A percentile compares a stretch with the other conserved stretches of the same genome.
phyloP scores from a whole-genome alignment of 148 eudicot species.

The Agrostemma githago region DNA sequence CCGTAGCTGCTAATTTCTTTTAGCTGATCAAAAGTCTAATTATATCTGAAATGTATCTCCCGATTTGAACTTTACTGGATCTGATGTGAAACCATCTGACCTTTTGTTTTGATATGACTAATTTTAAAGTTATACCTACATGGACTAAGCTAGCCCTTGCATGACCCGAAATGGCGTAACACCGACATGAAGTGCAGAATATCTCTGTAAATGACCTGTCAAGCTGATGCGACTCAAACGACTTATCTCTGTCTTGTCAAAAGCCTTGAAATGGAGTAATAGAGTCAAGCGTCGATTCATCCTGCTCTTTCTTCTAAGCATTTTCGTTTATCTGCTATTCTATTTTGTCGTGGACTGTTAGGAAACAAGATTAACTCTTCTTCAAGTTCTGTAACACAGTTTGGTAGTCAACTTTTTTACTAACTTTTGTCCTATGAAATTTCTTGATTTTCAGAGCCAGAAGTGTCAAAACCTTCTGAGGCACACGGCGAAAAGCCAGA shows the following conservation, averaged over 20 bases:
- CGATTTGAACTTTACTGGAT: background rate
- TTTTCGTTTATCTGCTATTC: background rate
- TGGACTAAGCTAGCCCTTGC: too few species aligned
- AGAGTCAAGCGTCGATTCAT: too few species aligned
- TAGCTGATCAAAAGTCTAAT: background rate
- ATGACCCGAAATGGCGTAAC: too few species aligned
- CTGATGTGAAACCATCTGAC: too few species aligned
- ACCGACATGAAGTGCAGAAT: too few species aligned
- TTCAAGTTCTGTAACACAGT: background rate
- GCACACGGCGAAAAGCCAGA: conserved; percentile 15
- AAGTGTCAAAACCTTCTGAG: conserved; percentile 40
- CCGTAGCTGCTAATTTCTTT: background rate
- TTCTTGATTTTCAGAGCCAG: conserved; percentile 35
- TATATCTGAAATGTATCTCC: background rate
- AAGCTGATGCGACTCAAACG: too few species aligned
- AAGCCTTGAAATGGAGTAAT: too few species aligned
- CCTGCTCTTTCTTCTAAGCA: background rate
- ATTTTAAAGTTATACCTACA: too few species aligned
- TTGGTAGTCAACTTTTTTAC: background rate
- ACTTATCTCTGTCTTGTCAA: too few species aligned
- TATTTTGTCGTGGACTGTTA: background rate
- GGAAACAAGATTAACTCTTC: background rate
- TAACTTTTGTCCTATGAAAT: background rate
- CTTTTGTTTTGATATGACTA: too few species aligned
- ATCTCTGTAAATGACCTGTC: too few species aligned